These are phyloP conservation scores for Gymnopus androsaceus DNA, from an alignment of 1,284 basidiomycete species.

Conservation along the genomic window DNA sequence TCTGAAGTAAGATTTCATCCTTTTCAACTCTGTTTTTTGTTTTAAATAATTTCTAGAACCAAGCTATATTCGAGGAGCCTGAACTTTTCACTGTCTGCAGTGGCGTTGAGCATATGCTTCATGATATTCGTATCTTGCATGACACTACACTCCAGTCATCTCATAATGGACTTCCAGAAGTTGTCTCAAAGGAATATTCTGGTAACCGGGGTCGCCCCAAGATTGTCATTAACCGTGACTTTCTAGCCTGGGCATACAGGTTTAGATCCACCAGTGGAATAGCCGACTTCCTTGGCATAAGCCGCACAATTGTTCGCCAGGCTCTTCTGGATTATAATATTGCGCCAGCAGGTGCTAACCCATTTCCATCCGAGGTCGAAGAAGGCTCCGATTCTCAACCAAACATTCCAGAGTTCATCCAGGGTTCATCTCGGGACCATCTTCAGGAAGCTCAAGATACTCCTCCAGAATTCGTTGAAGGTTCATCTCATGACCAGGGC, in stretches of 20 bases:
- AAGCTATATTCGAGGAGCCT: too few species aligned
- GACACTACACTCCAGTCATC: too few species aligned
- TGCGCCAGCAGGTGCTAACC: conserved; percentile 14
- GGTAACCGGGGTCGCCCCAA: too few species aligned
- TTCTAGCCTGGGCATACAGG: conserved; percentile 26
- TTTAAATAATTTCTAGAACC: neutral
- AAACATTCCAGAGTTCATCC: neutral
- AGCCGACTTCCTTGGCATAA: conserved; percentile 23
- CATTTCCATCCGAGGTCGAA: neutral
- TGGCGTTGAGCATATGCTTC: too few species aligned
- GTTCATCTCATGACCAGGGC: neutral
- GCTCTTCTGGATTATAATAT: too few species aligned
- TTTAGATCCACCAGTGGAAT: conserved; percentile 23
- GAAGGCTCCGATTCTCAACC: neutral
- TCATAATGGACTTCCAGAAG: too few species aligned
- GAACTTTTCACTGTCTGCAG: too few species aligned
- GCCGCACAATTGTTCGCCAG: conserved; percentile 17
- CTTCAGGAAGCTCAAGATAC: too few species aligned
- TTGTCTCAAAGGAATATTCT: too few species aligned
- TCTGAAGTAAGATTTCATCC: neutral
- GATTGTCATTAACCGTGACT: conserved; percentile 26
- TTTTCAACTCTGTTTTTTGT: neutral
- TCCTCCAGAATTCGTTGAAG: neutral
- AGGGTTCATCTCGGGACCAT: too few species aligned
- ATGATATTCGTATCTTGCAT: too few species aligned